Percentiles rank a stretch among this genome's conserved stretches.
Evolutionary conservation across 768 basidiomycete species (phyloP).

Genomic region (Hericium coralloides): DNA sequence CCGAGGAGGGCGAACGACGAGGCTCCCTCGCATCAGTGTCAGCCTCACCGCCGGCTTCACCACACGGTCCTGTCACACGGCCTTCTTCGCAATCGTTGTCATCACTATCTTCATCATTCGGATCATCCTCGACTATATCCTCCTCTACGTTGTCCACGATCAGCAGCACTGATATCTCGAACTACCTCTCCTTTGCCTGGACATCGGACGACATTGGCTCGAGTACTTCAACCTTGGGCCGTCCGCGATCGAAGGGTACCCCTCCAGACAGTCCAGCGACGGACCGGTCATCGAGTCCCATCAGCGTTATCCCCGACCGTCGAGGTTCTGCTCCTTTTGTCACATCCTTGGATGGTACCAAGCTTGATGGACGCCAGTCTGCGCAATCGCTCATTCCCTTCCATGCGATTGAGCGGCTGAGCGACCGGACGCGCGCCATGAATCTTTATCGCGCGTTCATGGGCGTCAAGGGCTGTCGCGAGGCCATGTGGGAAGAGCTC

Average conservation of each 20-base stretch:
- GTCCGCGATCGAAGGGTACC: neutral
- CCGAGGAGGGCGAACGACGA: constrained; percentile 1
- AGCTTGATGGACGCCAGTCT: constrained; percentile 7
- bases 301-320: neutral
- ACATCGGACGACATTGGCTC: neutral
- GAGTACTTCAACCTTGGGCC: neutral
- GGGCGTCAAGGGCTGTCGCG: constrained; percentile 54
- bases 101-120: constrained; percentile 6
- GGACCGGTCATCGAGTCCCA: neutral
- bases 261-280: neutral
- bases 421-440: constrained; percentile 58
- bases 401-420: constrained; percentile 31
- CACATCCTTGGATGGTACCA: constrained; percentile 8
- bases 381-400: constrained; percentile 11
- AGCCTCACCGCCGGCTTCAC: constrained; percentile 4
- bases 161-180: neutral
- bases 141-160: neutral
- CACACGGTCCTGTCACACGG: neutral
- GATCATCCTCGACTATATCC: neutral
- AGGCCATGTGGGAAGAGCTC: constrained; percentile 73
- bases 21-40: constrained; percentile 5
- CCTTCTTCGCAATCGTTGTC: constrained; percentile 5
- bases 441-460: constrained; percentile 60
- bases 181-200: neutral
- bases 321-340: neutral